Evolutionary conservation across 768 basidiomycete genomes (phyloP).

Genomic region (Mycena vulgaris): DNA sequence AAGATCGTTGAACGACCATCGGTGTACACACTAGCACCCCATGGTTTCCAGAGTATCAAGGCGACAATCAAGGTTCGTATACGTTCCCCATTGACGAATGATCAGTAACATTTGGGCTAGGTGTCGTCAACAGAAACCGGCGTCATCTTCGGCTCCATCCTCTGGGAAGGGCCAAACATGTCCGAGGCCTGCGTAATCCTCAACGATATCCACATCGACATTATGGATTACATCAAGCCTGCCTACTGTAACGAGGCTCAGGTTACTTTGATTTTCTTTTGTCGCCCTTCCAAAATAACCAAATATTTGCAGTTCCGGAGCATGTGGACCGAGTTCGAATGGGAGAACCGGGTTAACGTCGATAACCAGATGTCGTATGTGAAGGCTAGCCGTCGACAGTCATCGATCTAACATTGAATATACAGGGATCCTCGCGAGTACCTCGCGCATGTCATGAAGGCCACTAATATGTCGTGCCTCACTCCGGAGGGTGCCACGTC

Average conservation of each 20-base stretch:
- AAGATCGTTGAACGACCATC: conserved; percentile 97
- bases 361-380: conserved; percentile 86
- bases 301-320: conserved; percentile 80
- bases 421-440: conserved; percentile 88
- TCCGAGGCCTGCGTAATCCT: conserved; percentile 93
- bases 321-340: conserved; percentile 99
- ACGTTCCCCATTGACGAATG: neutral
- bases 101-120: conserved; percentile 41
- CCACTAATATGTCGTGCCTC: conserved; percentile 97
- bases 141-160: conserved; percentile 97
- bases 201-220: conserved; percentile 98
- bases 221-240: conserved; percentile 98
- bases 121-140: conserved; percentile 98
- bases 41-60: conserved; percentile 98
- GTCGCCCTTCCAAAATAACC: conserved; percentile 7
- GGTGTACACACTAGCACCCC: conserved; percentile 93
- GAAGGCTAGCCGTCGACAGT: conserved; percentile 18
- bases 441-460: conserved; percentile 94
- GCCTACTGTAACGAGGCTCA: conserved; percentile 96
- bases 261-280: conserved; percentile 59
- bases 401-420: conserved; percentile 8
- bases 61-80: conserved; percentile 90
- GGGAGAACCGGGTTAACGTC: conserved; percentile 99
- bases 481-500: conserved; percentile 96
- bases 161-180: conserved; percentile 94